Base-by-base conservation (phyloP, 2,329 filamentous ascomycete species). In the Chrysosporium keratinophilum region DNA sequence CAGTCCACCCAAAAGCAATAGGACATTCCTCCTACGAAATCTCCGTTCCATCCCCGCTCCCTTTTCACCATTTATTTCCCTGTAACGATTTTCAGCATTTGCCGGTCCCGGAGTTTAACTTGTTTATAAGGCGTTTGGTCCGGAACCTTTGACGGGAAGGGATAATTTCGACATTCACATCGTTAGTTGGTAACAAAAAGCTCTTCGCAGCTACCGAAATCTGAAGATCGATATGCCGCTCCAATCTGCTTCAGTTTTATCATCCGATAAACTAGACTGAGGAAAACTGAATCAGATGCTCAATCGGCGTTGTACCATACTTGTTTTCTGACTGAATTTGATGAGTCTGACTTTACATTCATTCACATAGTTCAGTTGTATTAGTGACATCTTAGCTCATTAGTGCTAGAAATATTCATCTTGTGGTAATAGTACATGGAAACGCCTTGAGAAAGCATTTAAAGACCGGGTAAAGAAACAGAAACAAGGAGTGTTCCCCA, bases 1-100 rank as follows among this genome's bases (percentile, higher is more conserved):
- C 31, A 54, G 15, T 23, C 33, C 11, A 20, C 42, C 4, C 33
- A 47, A 44, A 54, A 54, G 10, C 23, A n/a, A 39, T 50, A 54
- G 12, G 7, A 17, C 12, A 28, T 34, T 35, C n/a, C 4, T 15
- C 19, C 23, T 28, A 17, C n/a, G 43, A 23, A 20, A 17, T 40
- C 15, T 17, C 10, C 20, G 37, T 37, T 44, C 11, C 28, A 11
- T 46, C 23, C 3, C 33, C 28, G 11, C 3, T 31, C 15, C 28
- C 3, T 35, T 20, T 15, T 7, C 19, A 4, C 23, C n/a, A 31
- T 10, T 12, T 23, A 5, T 40, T 33, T 40, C 31, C 14, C 33
- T 40, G 41, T 42, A 7, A 52, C 42, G 1, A 35, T 46, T 37
- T n/a, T 46, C 23, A 52, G 50, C 50, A 52, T 52, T 46, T 52